Conservation (phyloP, 768 basidiomycete species). For the Calocera viscosa region DNA sequence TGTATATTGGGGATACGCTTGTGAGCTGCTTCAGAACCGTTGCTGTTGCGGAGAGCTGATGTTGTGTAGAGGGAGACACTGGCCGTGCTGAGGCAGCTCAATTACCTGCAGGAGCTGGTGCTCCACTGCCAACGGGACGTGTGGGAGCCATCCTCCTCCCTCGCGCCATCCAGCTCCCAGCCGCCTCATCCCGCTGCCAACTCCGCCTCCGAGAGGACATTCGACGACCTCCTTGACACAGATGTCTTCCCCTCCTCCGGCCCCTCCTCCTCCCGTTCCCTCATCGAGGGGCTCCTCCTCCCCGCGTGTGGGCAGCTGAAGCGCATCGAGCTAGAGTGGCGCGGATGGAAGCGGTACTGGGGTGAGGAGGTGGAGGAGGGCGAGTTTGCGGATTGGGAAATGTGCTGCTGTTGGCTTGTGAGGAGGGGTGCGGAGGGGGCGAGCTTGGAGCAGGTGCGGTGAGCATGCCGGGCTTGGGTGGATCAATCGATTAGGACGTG, state of each 20-base stretch:
- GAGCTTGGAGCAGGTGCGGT: neutral
- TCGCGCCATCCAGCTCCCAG: too few species aligned
- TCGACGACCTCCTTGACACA: neutral
- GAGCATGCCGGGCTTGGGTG: neutral
- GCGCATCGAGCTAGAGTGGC: neutral
- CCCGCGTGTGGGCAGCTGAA: neutral
- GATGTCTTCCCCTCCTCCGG: neutral
- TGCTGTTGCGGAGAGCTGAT: neutral
- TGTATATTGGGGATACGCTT: slow-evolving; percentile 1
- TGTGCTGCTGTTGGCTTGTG: neutral
- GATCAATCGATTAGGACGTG: too few species aligned
- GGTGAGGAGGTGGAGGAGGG: neutral
- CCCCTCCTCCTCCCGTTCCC: neutral
- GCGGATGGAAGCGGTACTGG: neutral
- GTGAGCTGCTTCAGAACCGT: neutral
- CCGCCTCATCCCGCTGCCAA: too few species aligned
- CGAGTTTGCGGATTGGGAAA: slow-evolving; percentile 2
- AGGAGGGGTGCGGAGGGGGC: neutral
- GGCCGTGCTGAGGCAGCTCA: neutral
- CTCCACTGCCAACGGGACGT: neutral
- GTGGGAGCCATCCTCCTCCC: neutral
- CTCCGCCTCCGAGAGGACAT: too few species aligned
- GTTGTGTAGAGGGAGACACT: neutral
- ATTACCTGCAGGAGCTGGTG: neutral
- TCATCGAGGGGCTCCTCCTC: neutral